Base-by-base conservation (phyloP, 441 rosid species). In the Populus trichocarpa region DNA sequence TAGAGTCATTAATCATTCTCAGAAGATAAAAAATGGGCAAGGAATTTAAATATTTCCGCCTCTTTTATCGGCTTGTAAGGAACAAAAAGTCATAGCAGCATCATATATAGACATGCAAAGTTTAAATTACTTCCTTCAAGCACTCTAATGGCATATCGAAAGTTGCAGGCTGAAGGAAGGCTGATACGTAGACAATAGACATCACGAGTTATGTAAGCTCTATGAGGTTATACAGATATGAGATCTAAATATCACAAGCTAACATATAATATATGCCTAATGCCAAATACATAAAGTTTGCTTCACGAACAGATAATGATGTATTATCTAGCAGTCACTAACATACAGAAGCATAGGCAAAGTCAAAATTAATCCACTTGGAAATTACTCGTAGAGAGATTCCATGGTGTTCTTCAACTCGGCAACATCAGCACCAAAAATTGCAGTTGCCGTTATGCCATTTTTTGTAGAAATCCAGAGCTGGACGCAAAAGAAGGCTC, bases 371-470 rank as follows among this genome's bases (percentile, higher is more conserved):
- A 69, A 32, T 25, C 32, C 26, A 53, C 42, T 36, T 18, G 40
- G 40, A 42, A 79, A 73, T 88, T 81, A 92, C 86, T 85, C 86
- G 77, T 90, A 93, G 25, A 91, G 89, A 74, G 83, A 82, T 70
- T 87, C 91, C 92, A 86, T 86, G 14, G 87, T 81, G 61, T 83
- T 80, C 84, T 83, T 88, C 84, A 95, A 77, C 64, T 72, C 84
- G 50, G 78, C 72, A 25, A 85, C 75, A 80, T 95, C 97, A 36
- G 87, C 91, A 38, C 98, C 97, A 69, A 91, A 81, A n/a, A 93
- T 76, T 83, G 89, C 90, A 75, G 86, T 88, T 66, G 79, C 87
- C 84, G 86, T 89, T 81, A 86, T 80, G 28, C 97, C 97, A 5
- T 8, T 85, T 85, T 80, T 83, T 82, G 77, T 83, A 95, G 88